Evolutionary conservation across 1,284 basidiomycete genomes (phyloP), one percentile per base, ranked within the genome.

Genomic region (Puccinia polysora): DNA sequence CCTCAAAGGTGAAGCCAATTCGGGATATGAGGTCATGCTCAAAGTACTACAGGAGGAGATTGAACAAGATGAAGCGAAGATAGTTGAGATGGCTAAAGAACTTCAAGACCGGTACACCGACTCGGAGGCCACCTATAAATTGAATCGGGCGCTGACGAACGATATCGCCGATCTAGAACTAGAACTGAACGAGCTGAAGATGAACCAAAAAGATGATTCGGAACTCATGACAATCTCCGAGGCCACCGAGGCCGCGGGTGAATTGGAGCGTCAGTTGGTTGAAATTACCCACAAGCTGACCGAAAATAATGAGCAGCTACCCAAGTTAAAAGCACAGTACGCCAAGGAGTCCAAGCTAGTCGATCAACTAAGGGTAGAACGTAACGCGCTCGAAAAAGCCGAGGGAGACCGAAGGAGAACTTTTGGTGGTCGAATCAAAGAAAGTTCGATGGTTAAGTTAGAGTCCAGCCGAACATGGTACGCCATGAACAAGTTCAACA

Each of bases 141-240:
- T 58, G 38, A 40, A 23, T 47, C 67, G 67, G 8, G 43, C 40
- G 8, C 30, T 69, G 55, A 69, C 55, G 43, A 60, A 69, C 25
- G 67, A 69, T 10, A 59, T 69, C 34, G 67, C 67, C 8, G 67
- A 69, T 49, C 30, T 69, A 12, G 67, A 69, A 34, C 47, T 69
- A n/a, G 67, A 69, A 59, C 34, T 69, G 18, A 69, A 69, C 32
- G 67, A 69, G 38, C 34, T 69, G n/a, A 69, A 69, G 55, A 45
- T 60, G n/a, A 60, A 60, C 49, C 67, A 69, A 59, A 69, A 56
- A 25, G 67, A 69, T 23, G 67, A 60, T 36, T 12, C 56, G n/a
- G 67, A 69, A 32, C 56, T 49, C 15, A 69, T 69, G 67, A 69
- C 67, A 20, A 69, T 69, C 45, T 38, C 55, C n/a, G 67, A 69